Percentiles rank a stretch among this genome's conserved stretches.
These are phyloP conservation scores for Nicotiana undulata DNA, from an alignment of 257 asterid genomes.

Conservation along the genomic window DNA sequence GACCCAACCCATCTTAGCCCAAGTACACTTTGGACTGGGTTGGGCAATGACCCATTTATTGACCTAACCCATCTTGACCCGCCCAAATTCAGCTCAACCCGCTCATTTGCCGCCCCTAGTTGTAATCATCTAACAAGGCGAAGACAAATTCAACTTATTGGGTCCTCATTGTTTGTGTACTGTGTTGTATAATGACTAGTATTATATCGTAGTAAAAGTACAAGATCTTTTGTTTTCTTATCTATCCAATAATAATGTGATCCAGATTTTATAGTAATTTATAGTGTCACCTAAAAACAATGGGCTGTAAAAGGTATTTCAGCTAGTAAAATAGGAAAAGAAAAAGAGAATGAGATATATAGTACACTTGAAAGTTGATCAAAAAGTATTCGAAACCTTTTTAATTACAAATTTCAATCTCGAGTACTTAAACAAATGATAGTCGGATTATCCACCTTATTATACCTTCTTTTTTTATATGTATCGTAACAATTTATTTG, in stretches of 20 bases:
- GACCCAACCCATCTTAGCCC: too few species aligned
- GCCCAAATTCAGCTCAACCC: too few species aligned
- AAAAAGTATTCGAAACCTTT: background rate
- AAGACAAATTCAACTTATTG: background rate
- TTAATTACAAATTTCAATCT: background rate
- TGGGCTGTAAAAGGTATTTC: background rate
- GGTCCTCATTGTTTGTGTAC: conserved; percentile 7
- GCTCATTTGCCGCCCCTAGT: too few species aligned
- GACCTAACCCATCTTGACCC: too few species aligned
- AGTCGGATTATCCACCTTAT: background rate
- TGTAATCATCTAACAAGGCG: background rate
- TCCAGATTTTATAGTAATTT: background rate
- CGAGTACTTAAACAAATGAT: background rate
- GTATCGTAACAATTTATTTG: too few species aligned
- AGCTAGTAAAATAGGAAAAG: background rate
- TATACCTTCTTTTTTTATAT: too few species aligned
- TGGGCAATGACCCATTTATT: too few species aligned
- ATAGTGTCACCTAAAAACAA: background rate
- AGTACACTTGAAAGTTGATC: background rate
- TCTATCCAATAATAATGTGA: background rate
- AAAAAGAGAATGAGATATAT: background rate
- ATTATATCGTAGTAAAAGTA: background rate
- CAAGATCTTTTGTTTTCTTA: background rate
- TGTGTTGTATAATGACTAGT: background rate
- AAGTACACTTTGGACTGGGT: too few species aligned